These are phyloP conservation scores for Ramaria sp. DNA, from an alignment of 768 basidiomycete species.

Conservation along the genomic window DNA sequence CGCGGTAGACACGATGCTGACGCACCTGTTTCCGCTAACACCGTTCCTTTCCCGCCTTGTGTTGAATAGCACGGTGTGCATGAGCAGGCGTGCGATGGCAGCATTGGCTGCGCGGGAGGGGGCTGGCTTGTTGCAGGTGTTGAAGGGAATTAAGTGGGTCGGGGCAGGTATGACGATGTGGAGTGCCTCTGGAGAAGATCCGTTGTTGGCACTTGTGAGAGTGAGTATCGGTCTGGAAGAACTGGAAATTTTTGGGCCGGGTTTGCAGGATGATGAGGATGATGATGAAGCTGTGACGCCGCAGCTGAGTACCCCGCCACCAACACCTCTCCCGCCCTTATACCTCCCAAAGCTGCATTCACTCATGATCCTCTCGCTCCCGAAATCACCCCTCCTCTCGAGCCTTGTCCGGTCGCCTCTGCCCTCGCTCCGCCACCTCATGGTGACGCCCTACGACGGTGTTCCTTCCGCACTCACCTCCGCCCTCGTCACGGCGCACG, in stretches of 20 bases:
- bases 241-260: slow-evolving; percentile 52
- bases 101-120: slow-evolving; percentile 46
- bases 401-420: slow-evolving; percentile 49
- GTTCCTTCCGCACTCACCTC: slow-evolving; percentile 48
- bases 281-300: slow-evolving; percentile 22
- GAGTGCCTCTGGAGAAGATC: slow-evolving; percentile 29
- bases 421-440: slow-evolving; percentile 52
- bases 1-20: slow-evolving; percentile 51
- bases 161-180: slow-evolving; percentile 22
- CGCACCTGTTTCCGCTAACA: slow-evolving; percentile 50
- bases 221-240: slow-evolving; percentile 47
- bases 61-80: slow-evolving; percentile 43
- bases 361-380: slow-evolving; percentile 55
- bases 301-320: slow-evolving; percentile 8
- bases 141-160: slow-evolving; percentile 48
- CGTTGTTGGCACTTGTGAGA: slow-evolving; percentile 46
- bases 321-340: slow-evolving; percentile 32
- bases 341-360: slow-evolving; percentile 47
- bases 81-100: slow-evolving; percentile 49
- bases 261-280: slow-evolving; percentile 33
- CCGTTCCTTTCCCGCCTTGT: slow-evolving; percentile 50
- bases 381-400: slow-evolving; percentile 51
- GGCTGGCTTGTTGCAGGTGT: slow-evolving; percentile 32
- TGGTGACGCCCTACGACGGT: slow-evolving; percentile 67
- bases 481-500: slow-evolving; percentile 50